phyloP scores from a whole-genome alignment of 2,329 filamentous ascomycete species.

The Xylaria sp. region DNA sequence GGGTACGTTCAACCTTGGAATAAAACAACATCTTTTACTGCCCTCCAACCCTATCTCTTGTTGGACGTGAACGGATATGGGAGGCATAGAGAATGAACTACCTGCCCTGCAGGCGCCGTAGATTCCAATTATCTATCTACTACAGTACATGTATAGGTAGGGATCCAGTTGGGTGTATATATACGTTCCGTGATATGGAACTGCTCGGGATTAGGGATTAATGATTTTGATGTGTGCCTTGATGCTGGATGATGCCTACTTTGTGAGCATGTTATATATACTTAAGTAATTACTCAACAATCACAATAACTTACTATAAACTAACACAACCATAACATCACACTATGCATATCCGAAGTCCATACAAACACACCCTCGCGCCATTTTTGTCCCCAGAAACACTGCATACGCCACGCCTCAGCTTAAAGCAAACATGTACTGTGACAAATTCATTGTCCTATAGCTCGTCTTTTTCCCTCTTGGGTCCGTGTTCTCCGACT shows the following conservation, averaged over 20 bases:
- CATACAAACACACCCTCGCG: conserved; percentile 19
- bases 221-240: not conserved
- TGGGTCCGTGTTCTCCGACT: conserved; percentile 41
- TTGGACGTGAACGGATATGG: too few relatives aligned
- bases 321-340: conserved; percentile 28
- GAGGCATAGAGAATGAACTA: too few relatives aligned
- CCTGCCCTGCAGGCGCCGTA: too few relatives aligned
- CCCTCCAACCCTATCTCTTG: too few relatives aligned
- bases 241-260: not conserved
- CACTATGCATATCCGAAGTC: conserved; percentile 24
- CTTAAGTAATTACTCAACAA: not conserved
- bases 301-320: conserved; percentile 14
- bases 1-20: too few relatives aligned
- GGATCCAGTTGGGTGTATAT: not conserved
- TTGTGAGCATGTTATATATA: not conserved
- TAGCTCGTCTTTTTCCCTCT: conserved; percentile 39
- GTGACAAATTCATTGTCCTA: conserved; percentile 60
- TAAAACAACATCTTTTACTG: too few relatives aligned
- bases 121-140: too few relatives aligned
- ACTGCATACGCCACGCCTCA: conserved; percentile 20
- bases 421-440: conserved; percentile 56
- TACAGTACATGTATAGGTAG: too few relatives aligned
- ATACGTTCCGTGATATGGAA: not conserved
- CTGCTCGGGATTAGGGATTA: too few relatives aligned
- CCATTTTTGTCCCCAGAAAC: conserved; percentile 11